Evolutionary conservation across 2,329 filamentous ascomycete genomes (phyloP).

Genomic region (Thermothelomyces thermophilus): DNA sequence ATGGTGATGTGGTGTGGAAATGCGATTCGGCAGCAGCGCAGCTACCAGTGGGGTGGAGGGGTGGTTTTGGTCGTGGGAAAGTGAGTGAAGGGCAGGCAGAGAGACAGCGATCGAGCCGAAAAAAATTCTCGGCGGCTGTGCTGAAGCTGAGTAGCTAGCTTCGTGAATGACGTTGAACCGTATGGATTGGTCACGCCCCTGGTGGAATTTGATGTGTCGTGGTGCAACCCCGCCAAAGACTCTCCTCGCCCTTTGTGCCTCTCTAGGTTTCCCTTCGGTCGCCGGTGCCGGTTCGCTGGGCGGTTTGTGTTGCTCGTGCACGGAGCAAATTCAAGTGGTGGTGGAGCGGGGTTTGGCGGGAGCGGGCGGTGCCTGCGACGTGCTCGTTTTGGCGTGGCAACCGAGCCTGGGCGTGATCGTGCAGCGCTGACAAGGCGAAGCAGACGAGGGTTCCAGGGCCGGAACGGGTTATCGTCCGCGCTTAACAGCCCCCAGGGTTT

Average conservation of each 20-base stretch:
- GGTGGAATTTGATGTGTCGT: constrained; percentile 1
- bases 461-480: background rate
- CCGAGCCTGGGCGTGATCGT: background rate
- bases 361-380: constrained; percentile 16
- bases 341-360: constrained; percentile 23
- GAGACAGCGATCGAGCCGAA: constrained; percentile 5
- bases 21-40: constrained; percentile 27
- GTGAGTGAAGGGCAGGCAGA: constrained; percentile 4
- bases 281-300: constrained; percentile 14
- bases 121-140: constrained; percentile 16
- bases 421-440: constrained; percentile 7
- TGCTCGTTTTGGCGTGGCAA: constrained; percentile 20
- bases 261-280: constrained; percentile 7
- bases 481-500: too few species aligned
- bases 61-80: constrained; percentile 16
- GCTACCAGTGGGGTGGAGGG: constrained; percentile 27
- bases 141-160: background rate
- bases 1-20: constrained; percentile 48
- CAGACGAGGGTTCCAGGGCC: background rate
- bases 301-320: constrained; percentile 19
- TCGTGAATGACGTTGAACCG: constrained; percentile 14
- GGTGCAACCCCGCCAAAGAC: constrained; percentile 11
- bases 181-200: constrained; percentile 7
- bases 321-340: constrained; percentile 21
- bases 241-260: constrained; percentile 9